Conservation (phyloP, 345 rosid genomes). For the Jatropha curcas region DNA sequence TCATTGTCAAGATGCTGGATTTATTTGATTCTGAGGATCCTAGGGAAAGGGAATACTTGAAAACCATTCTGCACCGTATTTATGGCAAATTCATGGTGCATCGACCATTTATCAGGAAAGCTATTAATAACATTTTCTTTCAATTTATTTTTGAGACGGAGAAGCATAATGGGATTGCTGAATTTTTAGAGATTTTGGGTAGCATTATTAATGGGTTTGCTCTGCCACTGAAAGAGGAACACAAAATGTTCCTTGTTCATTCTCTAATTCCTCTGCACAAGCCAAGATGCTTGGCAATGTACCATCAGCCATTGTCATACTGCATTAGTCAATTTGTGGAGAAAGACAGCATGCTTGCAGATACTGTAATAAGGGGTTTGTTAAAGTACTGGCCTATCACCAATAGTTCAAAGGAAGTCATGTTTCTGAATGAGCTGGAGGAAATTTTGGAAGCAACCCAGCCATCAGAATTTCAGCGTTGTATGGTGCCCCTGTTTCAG, state of each 20-base stretch:
- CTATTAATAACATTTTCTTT: slow-evolving; percentile 76
- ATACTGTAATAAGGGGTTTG: slow-evolving; percentile 69
- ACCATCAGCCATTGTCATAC: slow-evolving; percentile 88
- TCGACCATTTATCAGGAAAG: slow-evolving; percentile 86
- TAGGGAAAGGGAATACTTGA: slow-evolving; percentile 86
- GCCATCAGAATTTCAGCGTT: slow-evolving; percentile 71
- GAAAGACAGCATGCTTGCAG: slow-evolving; percentile 88
- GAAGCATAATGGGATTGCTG: slow-evolving; percentile 85
- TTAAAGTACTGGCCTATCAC: slow-evolving; percentile 91
- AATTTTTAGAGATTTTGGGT: slow-evolving; percentile 84
- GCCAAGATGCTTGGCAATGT: slow-evolving; percentile 75
- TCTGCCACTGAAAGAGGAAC: slow-evolving; percentile 92
- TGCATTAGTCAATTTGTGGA: slow-evolving; percentile 83
- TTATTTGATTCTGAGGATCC: slow-evolving; percentile 91
- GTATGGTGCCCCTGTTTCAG: slow-evolving; percentile 79
- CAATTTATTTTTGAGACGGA: slow-evolving; percentile 75
- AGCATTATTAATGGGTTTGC: slow-evolving; percentile 93
- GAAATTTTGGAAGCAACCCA: slow-evolving; percentile 87
- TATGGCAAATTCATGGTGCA: slow-evolving; percentile 96
- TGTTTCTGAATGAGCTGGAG: slow-evolving; percentile 87
- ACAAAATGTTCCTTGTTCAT: slow-evolving; percentile 73
- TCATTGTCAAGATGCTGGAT: slow-evolving; percentile 64
- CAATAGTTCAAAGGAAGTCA: slow-evolving; percentile 91
- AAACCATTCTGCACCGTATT: slow-evolving; percentile 78
- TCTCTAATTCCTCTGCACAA: slow-evolving; percentile 82